Evolutionary conservation across 116 monocot species (phyloP).

Genomic region (Zostera marina): DNA sequence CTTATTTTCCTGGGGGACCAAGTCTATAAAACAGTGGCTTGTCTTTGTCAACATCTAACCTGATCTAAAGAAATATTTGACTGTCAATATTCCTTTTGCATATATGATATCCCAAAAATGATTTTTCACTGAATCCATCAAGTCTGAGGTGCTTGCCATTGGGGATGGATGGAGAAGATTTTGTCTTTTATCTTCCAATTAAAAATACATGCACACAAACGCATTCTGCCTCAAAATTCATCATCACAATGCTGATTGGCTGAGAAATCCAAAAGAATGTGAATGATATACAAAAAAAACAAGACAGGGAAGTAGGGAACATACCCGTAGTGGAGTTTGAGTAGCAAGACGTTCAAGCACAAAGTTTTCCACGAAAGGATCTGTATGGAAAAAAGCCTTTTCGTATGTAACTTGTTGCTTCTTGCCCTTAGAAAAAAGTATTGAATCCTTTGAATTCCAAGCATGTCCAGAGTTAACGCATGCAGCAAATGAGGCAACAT

Average conservation of each 20-base stretch:
- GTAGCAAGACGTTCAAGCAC: slow-evolving; percentile 69
- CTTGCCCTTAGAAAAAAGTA: slow-evolving; percentile 45
- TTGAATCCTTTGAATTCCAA: slow-evolving; percentile 54
- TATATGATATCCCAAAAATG: too few relatives aligned
- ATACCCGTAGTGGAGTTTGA: slow-evolving; percentile 75
- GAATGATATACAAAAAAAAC: neutral
- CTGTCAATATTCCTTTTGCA: too few relatives aligned
- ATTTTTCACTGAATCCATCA: too few relatives aligned
- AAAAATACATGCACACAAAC: too few relatives aligned
- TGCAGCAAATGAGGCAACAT: slow-evolving; percentile 82
- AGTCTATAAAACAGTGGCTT: too few relatives aligned
- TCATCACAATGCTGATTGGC: neutral
- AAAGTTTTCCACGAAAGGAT: slow-evolving; percentile 91
- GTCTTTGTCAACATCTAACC: too few relatives aligned
- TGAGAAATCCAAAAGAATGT: neutral
- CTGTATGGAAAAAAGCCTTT: slow-evolving; percentile 14
- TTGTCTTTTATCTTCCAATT: too few relatives aligned
- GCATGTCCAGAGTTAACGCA: slow-evolving; percentile 62
- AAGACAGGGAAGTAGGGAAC: neutral
- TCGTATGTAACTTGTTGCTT: slow-evolving; percentile 21
- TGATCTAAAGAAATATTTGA: too few relatives aligned
- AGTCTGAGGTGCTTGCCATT: too few relatives aligned
- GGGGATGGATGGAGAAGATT: too few relatives aligned
- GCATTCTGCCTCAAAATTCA: neutral
- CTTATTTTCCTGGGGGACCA: too few relatives aligned